Evolutionary conservation across 2,329 filamentous ascomycete species (phyloP).

Genomic region (Sphaerostilbella broomeana): DNA sequence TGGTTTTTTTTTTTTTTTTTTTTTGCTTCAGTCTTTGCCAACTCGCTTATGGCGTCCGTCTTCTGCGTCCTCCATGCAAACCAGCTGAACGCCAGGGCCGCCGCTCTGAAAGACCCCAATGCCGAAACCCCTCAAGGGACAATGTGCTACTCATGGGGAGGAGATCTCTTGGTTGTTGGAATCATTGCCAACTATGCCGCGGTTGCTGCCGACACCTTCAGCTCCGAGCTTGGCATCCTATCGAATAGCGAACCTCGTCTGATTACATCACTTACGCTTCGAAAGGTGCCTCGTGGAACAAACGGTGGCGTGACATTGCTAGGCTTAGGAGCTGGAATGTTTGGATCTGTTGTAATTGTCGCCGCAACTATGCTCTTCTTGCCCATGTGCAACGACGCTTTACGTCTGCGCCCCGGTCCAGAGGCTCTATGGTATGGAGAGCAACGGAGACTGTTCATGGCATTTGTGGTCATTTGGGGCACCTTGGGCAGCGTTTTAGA

Average conservation of each 20-base stretch:
- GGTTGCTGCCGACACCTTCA: slow-evolving; percentile 88
- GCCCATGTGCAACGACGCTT: slow-evolving; percentile 56
- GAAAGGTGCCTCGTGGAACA: slow-evolving; percentile 79
- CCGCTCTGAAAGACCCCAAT: slow-evolving; percentile 30
- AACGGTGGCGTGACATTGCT: slow-evolving; percentile 82
- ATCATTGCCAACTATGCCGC: slow-evolving; percentile 82
- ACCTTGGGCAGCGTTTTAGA: slow-evolving; percentile 76
- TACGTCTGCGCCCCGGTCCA: slow-evolving; percentile 32
- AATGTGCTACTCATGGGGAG: slow-evolving; percentile 53
- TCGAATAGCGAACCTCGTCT: slow-evolving; percentile 69
- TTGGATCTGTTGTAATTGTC: slow-evolving; percentile 67
- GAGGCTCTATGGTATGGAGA: slow-evolving; percentile 42
- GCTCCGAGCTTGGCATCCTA: slow-evolving; percentile 89
- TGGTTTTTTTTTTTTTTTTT: too few species aligned
- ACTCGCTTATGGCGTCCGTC: slow-evolving; percentile 72
- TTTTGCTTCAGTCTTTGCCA: slow-evolving; percentile 75
- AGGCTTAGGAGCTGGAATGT: slow-evolving; percentile 65
- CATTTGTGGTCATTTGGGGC: slow-evolving; percentile 64
- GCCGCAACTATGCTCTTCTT: slow-evolving; percentile 58
- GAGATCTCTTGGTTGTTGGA: slow-evolving; percentile 56
- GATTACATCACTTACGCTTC: slow-evolving; percentile 72
- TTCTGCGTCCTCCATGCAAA: slow-evolving; percentile 53
- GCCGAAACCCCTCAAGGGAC: slow-evolving; percentile 31
- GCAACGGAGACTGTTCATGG: slow-evolving; percentile 42
- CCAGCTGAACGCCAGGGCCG: slow-evolving; percentile 46